phyloP scores from a whole-genome alignment of 2,329 filamentous ascomycete genomes.

The Lachnellula suecica region DNA sequence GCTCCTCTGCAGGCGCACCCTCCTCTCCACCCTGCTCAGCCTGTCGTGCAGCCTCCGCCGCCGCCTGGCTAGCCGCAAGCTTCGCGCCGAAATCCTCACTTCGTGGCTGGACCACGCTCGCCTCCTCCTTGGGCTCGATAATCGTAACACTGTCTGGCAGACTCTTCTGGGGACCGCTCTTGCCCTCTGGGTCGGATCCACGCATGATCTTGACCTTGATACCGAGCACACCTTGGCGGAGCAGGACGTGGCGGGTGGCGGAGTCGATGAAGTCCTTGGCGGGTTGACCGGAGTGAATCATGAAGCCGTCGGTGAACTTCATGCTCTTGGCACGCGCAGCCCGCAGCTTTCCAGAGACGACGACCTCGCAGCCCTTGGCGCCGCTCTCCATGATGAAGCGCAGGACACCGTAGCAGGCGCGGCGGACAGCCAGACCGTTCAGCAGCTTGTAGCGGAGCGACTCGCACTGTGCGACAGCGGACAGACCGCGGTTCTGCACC shows the following conservation, averaged over 20 bases:
- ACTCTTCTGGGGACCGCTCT: slow-evolving; percentile 94
- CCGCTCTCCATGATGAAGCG: slow-evolving; percentile 99
- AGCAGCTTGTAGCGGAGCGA: slow-evolving; percentile 99
- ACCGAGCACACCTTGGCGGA: slow-evolving; percentile 98
- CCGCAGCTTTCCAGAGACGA: slow-evolving; percentile 98
- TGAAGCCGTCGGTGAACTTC: slow-evolving; percentile 99
- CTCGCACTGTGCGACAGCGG: slow-evolving; percentile 99
- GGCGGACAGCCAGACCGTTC: slow-evolving; percentile 97
- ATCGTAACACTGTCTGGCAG: slow-evolving; percentile 98
- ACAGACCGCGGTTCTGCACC: slow-evolving; percentile 99
- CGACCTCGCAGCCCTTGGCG: slow-evolving; percentile 99
- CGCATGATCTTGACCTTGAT: slow-evolving; percentile 99
- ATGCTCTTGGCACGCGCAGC: slow-evolving; percentile 99
- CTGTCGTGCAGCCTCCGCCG: slow-evolving; percentile 59
- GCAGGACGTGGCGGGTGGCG: slow-evolving; percentile 98
- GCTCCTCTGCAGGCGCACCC: slow-evolving; percentile 44
- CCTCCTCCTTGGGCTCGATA: slow-evolving; percentile 99
- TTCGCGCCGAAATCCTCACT: slow-evolving; percentile 99
- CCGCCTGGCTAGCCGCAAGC: slow-evolving; percentile 68
- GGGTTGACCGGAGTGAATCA: slow-evolving; percentile 99
- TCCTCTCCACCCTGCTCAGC: slow-evolving; percentile 52
- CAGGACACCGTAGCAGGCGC: slow-evolving; percentile 99
- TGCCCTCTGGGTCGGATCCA: slow-evolving; percentile 98
- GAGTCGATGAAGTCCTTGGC: slow-evolving; percentile 99
- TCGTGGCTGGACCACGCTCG: slow-evolving; percentile 89